Conservation (phyloP, 2,329 filamentous ascomycete species). For the Calonectria honghensis region DNA sequence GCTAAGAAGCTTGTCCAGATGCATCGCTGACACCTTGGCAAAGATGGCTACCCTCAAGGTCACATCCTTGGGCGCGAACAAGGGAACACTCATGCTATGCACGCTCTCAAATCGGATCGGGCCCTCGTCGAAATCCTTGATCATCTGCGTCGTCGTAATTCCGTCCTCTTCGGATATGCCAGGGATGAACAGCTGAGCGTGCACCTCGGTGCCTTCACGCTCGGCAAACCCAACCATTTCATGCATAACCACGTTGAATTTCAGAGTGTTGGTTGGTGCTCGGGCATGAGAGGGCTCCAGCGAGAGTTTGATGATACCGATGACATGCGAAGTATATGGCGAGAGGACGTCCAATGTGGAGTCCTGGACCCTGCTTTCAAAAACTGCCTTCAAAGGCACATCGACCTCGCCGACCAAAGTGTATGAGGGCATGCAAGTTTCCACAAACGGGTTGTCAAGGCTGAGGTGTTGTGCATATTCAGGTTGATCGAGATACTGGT, state of each 20-base stretch:
- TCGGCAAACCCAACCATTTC: conserved; percentile 96
- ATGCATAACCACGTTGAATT: conserved; percentile 99
- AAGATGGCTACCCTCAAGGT: conserved; percentile 92
- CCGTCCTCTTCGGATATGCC: conserved; percentile 92
- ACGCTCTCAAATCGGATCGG: conserved; percentile 97
- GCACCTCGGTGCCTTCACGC: conserved; percentile 94
- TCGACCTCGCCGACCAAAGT: conserved; percentile 95
- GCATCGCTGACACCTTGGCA: conserved; percentile 92
- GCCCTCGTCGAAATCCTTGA: conserved; percentile 93
- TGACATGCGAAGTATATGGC: conserved; percentile 91
- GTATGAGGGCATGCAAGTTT: conserved; percentile 92
- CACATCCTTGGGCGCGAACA: conserved; percentile 81
- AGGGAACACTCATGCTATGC: conserved; percentile 95
- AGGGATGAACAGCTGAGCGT: conserved; percentile 97
- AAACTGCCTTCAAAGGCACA: conserved; percentile 93
- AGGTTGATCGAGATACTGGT: conserved; percentile 96
- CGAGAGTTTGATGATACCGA: conserved; percentile 93
- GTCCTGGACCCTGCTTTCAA: conserved; percentile 95
- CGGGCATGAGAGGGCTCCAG: conserved; percentile 95
- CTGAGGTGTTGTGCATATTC: conserved; percentile 96
- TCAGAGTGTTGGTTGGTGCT: conserved; percentile 92
- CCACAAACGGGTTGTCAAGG: conserved; percentile 93
- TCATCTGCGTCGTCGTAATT: conserved; percentile 96
- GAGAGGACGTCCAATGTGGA: conserved; percentile 93
- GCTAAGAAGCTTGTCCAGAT: conserved; percentile 96